Evolutionary conservation across 352 stramenopile genomes (phyloP), one percentile per base, ranked within the genome.

Genomic region (Aphanomyces cochlioides): DNA sequence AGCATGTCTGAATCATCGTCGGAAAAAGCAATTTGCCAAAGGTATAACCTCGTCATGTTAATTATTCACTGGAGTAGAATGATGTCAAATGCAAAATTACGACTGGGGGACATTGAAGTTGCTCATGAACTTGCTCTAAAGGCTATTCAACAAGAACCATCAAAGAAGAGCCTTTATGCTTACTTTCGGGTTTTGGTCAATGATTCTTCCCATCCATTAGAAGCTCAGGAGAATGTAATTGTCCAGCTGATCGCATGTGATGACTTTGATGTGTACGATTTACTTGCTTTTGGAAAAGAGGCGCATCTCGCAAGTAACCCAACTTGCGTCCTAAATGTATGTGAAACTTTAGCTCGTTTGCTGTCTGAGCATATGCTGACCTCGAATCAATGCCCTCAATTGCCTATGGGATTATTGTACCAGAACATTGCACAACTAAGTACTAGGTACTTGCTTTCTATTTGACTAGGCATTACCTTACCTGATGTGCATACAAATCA

Each of bases 401-500:
- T 70, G 37, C 43, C 47, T 15, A 61, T 70, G 10, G 64, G 64
- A 15, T 34, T 70, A 21, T 61, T 70, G 64, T 70, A 48, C 21
- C 64, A 70, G 61, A 70, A 70, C 64, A 70, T 70, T 47, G 64
- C 64, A 7, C 64, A 70, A 15, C 34, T 70, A 15, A 70, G 54
- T 50, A 64, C 53, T 40, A 70, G 64, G 64, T 63, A 41, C 48
- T 34, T 58, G n/a, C 15, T 58, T n/a, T 61, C 17, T 37, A 58
- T 58, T 8, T 37, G 50, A 36, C 15, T 58, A 58, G 28, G 28
- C 28, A 28, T 28, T 28, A 28, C 28, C 28, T 28, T 28, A 28
- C 28, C 28, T 28, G 28, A 28, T 28, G 28, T 28, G 0, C 28
- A 28, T 28, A 28, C 28, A 28, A 28, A 28, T 28, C 10, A 58